Evolutionary conservation across 164 flowering plant species (phyloP).

Genomic region (Santalum album): DNA sequence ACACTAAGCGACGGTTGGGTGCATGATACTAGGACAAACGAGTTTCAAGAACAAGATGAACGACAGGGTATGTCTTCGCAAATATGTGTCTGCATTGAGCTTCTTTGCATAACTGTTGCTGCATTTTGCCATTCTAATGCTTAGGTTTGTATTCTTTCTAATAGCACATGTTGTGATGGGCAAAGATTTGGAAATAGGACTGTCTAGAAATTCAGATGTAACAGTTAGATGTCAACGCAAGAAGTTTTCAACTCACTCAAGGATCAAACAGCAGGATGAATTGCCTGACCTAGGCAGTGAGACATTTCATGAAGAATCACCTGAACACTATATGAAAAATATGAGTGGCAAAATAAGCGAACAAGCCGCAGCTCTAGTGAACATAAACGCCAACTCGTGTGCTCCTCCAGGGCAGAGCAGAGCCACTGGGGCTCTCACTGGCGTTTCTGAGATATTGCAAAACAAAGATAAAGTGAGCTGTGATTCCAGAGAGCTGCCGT

Average conservation of each 20-base stretch:
- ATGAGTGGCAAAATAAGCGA: slow-evolving; percentile 10
- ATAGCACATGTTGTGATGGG: slow-evolving; percentile 39
- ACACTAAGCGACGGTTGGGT: slow-evolving; percentile 22
- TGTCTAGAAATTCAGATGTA: slow-evolving; percentile 21
- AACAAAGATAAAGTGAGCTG: slow-evolving; percentile 11
- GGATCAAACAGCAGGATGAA: slow-evolving; percentile 18
- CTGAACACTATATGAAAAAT: slow-evolving; percentile 19
- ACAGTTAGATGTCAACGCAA: slow-evolving; percentile 23
- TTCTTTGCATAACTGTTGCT: background rate
- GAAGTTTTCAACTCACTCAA: slow-evolving; percentile 12
- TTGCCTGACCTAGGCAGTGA: slow-evolving; percentile 17
- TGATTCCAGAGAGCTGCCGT: slow-evolving; percentile 18
- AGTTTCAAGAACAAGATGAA: slow-evolving; percentile 24
- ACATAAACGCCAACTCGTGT: slow-evolving; percentile 15
- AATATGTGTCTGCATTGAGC: background rate
- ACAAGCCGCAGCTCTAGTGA: slow-evolving; percentile 14
- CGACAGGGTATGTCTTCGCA: slow-evolving; percentile 27
- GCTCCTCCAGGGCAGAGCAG: slow-evolving; percentile 16
- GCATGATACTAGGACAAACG: slow-evolving; percentile 17
- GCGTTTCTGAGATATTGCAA: slow-evolving; percentile 12
- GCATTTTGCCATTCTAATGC: background rate
- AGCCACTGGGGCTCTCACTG: slow-evolving; percentile 13
- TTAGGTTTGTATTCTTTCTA: background rate
- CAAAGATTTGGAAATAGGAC: slow-evolving; percentile 38
- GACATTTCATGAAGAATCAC: slow-evolving; percentile 16